These are phyloP conservation scores for Penicillium coprophilum DNA, from an alignment of 495 filamentous ascomycete genomes.

Conservation along the genomic window DNA sequence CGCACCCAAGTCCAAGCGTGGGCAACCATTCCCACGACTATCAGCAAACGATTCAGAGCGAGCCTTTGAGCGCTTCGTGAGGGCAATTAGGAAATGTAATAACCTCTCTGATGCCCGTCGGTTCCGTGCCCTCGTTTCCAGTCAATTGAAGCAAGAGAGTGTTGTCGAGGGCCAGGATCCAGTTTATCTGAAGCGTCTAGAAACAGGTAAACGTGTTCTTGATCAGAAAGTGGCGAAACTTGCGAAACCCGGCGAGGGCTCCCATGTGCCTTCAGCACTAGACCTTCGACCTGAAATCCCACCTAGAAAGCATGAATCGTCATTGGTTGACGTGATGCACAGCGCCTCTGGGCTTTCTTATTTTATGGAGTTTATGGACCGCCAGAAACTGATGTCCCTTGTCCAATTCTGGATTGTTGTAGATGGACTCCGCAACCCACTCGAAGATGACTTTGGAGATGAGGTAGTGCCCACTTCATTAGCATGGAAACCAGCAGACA, in stretches of 20 bases:
- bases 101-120: constrained; percentile 93
- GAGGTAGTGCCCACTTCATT: constrained; percentile 62
- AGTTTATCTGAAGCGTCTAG: constrained; percentile 81
- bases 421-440: constrained; percentile 91
- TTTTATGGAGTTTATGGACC: constrained; percentile 99
- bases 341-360: constrained; percentile 90
- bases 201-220: constrained; percentile 85
- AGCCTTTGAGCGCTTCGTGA: constrained; percentile 90
- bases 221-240: constrained; percentile 87
- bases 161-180: constrained; percentile 76
- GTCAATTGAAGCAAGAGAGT: constrained; percentile 83
- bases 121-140: constrained; percentile 88
- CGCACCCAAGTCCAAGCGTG: constrained; percentile 62
- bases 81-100: constrained; percentile 81
- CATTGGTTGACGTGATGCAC: constrained; percentile 78
- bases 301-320: constrained; percentile 65
- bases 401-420: constrained; percentile 99
- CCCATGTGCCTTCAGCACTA: constrained; percentile 35
- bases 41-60: constrained; percentile 75
- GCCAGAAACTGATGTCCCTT: constrained; percentile 76
- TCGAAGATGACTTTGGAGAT: constrained; percentile 81
- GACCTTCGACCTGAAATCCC: constrained; percentile 38
- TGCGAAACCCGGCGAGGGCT: constrained; percentile 59
- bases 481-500: constrained; percentile 81
- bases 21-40: constrained; percentile 66